Evolutionary conservation across 2,329 filamentous ascomycete genomes (phyloP).

Genomic region (Nothopassalora personata): DNA sequence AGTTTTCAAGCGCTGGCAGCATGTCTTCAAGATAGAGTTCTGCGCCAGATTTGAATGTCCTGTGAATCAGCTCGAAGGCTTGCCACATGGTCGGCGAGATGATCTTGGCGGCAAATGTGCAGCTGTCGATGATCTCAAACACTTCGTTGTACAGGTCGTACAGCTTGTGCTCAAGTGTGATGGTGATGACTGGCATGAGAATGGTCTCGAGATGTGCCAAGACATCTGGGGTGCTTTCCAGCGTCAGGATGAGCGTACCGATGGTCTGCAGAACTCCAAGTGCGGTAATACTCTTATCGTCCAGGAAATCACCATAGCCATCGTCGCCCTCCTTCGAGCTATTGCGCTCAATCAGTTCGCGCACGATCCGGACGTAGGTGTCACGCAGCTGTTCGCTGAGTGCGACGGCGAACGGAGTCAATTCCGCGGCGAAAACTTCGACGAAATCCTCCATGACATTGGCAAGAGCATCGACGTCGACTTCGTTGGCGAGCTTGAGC

Average conservation of each 20-base stretch:
- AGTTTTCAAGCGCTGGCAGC: slow-evolving; percentile 96
- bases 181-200: slow-evolving; percentile 92
- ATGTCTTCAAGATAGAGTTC: slow-evolving; percentile 98
- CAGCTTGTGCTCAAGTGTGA: slow-evolving; percentile 95
- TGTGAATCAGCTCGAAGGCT: slow-evolving; percentile 92
- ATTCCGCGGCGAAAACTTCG: slow-evolving; percentile 93
- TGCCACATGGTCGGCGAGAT: slow-evolving; percentile 98
- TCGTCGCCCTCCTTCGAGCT: slow-evolving; percentile 71
- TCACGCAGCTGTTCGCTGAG: slow-evolving; percentile 93
- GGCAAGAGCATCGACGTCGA: slow-evolving; percentile 91
- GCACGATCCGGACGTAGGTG: slow-evolving; percentile 89
- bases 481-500: slow-evolving; percentile 93
- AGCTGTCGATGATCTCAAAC: slow-evolving; percentile 98
- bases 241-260: slow-evolving; percentile 88
- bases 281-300: slow-evolving; percentile 98
- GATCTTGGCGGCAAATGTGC: slow-evolving; percentile 92
- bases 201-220: slow-evolving; percentile 91
- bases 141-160: slow-evolving; percentile 97
- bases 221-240: slow-evolving; percentile 95
- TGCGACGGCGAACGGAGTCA: slow-evolving; percentile 94
- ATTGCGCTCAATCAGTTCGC: slow-evolving; percentile 85
- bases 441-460: slow-evolving; percentile 99
- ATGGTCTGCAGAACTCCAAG: slow-evolving; percentile 96
- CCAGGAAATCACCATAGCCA: slow-evolving; percentile 81
- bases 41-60: slow-evolving; percentile 93